Evolutionary conservation across 805 yeast genomes (phyloP), one percentile per base, ranked within the genome.

Genomic region (Yarrowia yakushimensis): DNA sequence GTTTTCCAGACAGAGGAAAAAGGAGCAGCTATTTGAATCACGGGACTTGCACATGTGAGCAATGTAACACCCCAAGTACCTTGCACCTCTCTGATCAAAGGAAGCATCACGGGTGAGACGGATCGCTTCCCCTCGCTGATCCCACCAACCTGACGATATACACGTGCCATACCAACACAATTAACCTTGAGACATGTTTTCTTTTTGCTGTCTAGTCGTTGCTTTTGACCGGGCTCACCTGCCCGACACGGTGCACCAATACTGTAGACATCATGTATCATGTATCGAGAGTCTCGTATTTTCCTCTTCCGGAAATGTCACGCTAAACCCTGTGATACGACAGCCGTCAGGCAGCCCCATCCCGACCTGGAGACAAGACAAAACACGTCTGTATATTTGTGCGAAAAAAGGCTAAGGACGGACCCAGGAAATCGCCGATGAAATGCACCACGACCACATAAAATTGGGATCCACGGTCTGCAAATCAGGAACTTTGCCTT

Each of bases 161-260:
- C 34, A 13, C 34, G 4, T 4, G 6, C 34, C 34, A 12, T 31
- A 31, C 17, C n/a, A 4, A 7, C 10, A 33, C 10, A n/a, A 13
- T 18, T 33, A n/a, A 3, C 27, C 52, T 10, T 45, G 52, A 18
- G 36, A 28, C 52, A 45, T 45, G 36, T 3, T 45, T 45, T 18
- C 52, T 45, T 45, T 45, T 45, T 45, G 18, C n/a, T 9, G 22
- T 10, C 4, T 6, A 8, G 25, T 28, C 25, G 23, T 45, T 28
- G 36, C 36, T 28, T 45, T 45, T 45, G 25, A 8, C 36, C 36
- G 36, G 52, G 34, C 52, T 45, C 52, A 45, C 50, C 50, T 45
- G 50, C 23, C 50, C 11, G 23, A 28, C 17, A 43, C 37, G 37
- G 37, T 33, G 37, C 20, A n/a, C 37, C 7, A 18, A 13, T 6